Evolutionary conservation across 768 basidiomycete species (phyloP).

Genomic region (Pleurotus sapidus): DNA sequence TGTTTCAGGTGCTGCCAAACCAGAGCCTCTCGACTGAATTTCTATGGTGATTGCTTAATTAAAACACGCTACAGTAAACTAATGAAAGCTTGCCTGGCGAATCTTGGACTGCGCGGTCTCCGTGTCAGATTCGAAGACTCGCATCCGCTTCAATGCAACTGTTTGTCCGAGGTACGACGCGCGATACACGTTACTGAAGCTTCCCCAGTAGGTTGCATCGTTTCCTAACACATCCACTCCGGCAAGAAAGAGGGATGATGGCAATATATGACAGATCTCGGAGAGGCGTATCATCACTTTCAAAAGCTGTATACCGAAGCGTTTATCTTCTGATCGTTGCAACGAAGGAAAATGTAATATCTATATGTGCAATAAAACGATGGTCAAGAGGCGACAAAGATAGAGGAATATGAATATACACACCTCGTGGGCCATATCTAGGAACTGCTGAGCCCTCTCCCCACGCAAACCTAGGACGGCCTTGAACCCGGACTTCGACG

Average conservation of each 20-base stretch:
- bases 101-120: constrained; percentile 8
- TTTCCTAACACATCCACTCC: constrained; percentile 18
- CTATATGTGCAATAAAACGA: not conserved
- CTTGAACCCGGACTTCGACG: constrained; percentile 1
- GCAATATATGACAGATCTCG: constrained; percentile 16
- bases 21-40: constrained; percentile 24
- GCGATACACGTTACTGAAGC: constrained; percentile 26
- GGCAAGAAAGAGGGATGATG: constrained; percentile 19
- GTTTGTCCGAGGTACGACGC: constrained; percentile 16
- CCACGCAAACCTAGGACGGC: constrained; percentile 1
- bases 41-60: constrained; percentile 9
- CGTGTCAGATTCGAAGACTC: constrained; percentile 16
- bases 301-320: not conserved
- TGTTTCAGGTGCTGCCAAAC: constrained; percentile 24
- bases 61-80: not conserved
- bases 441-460: constrained; percentile 6
- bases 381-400: no score
- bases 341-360: constrained; percentile 5
- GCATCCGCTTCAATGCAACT: constrained; percentile 25
- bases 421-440: constrained; percentile 7
- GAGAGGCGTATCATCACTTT: constrained; percentile 6
- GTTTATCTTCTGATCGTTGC: not conserved
- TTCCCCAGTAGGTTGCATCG: constrained; percentile 22
- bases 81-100: constrained; percentile 12
- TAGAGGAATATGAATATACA: not conserved